Evolutionary conservation across 2,329 filamentous ascomycete genomes (phyloP), one percentile per base, ranked within the genome.

Genomic region (Cladosporium sp.): DNA sequence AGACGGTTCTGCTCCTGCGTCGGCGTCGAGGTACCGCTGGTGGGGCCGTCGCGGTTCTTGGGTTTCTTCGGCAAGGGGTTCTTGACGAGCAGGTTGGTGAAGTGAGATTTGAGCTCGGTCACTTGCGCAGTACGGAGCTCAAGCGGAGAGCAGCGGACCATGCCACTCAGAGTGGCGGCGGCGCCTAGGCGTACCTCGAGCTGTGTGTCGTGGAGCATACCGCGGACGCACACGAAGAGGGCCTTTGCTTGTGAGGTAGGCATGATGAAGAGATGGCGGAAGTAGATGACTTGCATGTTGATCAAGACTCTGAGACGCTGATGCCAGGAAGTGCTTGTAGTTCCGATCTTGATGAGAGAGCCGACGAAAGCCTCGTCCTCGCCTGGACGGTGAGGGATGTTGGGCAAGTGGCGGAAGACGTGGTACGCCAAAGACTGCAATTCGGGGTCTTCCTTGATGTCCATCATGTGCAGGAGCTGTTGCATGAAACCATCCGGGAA

Each of bases 251-350:
- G 90, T 8, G 85, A 80, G 7, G 86, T 83, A 36, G 88, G 86
- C 71, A 96, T 91, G 32, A 98, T 83, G 83, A 99, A 99, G 44
- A 99, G 86, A 30, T 94, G 91, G 60, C 95, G 90, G 87, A 98
- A 99, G 82, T 97, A 99, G 72, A 99, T 90, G 70, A 98, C 94
- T 75, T 99, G 96, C 84, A 99, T 97, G 80, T 98, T 98, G 80
- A 99, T 93, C 71, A 99, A 87, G 52, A 96, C 92, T 30, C 96
- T 88, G 47, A 99, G 85, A 57, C 95, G 91, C 80, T 99, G 95
- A 78, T 99, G 95, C 95, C 95, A 99, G 65, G 92, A 95, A 2
- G 88, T 81, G 0, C 93, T 92, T 8, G 87, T 90, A 73, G 89
- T 91, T 57, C 95, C 95, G 59, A 99, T 95, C 64, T 90, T 88